These are phyloP conservation scores for Coemansia asiatica DNA, from an alignment of 192 early-diverging fungal species.

Conservation along the genomic window DNA sequence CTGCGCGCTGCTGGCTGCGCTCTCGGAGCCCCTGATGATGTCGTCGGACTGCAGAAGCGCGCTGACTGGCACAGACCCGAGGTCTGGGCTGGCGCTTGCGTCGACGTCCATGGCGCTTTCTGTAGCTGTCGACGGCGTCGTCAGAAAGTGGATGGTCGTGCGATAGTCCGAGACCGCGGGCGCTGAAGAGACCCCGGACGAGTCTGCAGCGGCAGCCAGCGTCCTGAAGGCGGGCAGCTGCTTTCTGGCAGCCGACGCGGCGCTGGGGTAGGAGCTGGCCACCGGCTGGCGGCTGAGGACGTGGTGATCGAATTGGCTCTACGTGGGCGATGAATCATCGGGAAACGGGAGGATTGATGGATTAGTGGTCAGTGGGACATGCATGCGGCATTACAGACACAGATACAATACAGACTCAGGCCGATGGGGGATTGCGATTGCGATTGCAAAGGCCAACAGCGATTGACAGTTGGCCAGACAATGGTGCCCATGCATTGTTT, in stretches of 20 bases:
- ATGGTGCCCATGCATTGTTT: background rate
- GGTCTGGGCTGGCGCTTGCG: slow-evolving; percentile 6
- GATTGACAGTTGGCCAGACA: background rate
- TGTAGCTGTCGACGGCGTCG: slow-evolving; percentile 36
- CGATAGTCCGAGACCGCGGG: slow-evolving; percentile 29
- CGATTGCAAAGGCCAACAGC: background rate
- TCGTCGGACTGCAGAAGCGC: slow-evolving; percentile 28
- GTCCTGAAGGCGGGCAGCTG: slow-evolving; percentile 1
- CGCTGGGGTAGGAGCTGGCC: slow-evolving; percentile 7
- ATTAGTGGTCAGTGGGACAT: slow-evolving; percentile 1
- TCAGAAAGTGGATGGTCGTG: slow-evolving; percentile 51
- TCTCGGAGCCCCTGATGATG: slow-evolving; percentile 12
- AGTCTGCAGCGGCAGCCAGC: slow-evolving; percentile 5
- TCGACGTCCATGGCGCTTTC: slow-evolving; percentile 32
- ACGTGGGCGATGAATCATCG: slow-evolving; percentile 1
- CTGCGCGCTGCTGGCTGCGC: slow-evolving; percentile 6
- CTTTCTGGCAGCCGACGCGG: background rate
- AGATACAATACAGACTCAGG: background rate
- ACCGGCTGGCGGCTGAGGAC: slow-evolving; percentile 8
- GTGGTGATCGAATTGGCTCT: slow-evolving; percentile 16
- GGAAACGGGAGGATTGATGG: background rate
- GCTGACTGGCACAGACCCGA: slow-evolving; percentile 41
- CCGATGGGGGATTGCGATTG: background rate
- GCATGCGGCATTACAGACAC: background rate
- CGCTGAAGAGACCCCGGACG: background rate